Evolutionary conservation across 495 filamentous ascomycete genomes (phyloP).

Genomic region (Tuber aestivum): DNA sequence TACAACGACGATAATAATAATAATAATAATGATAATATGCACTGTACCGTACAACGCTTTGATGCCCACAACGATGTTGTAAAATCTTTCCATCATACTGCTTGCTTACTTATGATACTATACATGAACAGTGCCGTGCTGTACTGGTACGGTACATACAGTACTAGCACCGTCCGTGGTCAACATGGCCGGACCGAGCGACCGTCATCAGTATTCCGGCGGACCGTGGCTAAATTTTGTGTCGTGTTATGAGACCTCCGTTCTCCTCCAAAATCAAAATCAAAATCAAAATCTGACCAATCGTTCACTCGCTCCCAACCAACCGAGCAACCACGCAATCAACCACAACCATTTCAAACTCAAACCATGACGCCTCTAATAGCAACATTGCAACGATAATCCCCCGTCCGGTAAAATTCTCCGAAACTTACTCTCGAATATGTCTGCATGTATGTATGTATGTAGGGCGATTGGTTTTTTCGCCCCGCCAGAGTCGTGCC

Average conservation of each 20-base stretch:
- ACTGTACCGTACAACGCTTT: too few species aligned
- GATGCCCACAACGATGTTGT: too few species aligned
- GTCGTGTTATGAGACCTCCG: background rate
- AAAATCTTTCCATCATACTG: too few species aligned
- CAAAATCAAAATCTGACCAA: background rate
- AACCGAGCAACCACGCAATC: background rate
- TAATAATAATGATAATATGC: too few species aligned
- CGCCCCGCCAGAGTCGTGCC: background rate
- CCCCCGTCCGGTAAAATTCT: background rate
- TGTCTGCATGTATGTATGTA: background rate
- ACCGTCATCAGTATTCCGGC: too few species aligned
- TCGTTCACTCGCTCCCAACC: background rate
- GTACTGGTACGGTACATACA: too few species aligned
- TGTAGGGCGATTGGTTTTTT: background rate
- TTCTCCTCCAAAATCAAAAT: background rate
- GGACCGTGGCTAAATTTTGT: background rate
- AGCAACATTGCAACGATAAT: background rate
- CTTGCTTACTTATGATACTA: too few species aligned
- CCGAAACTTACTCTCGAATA: background rate
- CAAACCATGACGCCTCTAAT: background rate
- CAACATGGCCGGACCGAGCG: too few species aligned
- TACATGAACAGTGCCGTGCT: too few species aligned
- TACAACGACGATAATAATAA: too few species aligned
- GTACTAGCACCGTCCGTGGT: too few species aligned
- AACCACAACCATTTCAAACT: background rate